Base-by-base conservation (phyloP, 192 early-diverging fungal genomes). In the Entomortierella parvispora region DNA sequence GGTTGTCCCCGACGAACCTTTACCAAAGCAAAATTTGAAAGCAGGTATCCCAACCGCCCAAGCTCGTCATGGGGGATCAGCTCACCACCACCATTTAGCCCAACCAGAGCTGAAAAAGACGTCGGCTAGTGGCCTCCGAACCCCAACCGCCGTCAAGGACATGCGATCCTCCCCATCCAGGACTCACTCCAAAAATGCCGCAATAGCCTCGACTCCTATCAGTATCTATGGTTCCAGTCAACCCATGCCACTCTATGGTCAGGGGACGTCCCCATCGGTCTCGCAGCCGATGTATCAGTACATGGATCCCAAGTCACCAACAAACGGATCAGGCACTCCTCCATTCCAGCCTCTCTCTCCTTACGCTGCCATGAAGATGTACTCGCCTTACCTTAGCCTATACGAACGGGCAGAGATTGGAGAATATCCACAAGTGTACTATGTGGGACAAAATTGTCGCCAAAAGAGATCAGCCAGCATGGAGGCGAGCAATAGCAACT, bases 331-430 rank as follows among this genome's bases (percentile, higher is more conserved):
- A 14, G 32, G 47, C 0, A 49, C 55, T 0, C 62, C 52, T 23
- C 74, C 66, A 0, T 58, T 47, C 40, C 65, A 81, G 2, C 71
- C 90, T 8, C 77, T 89, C 28, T 85, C 84, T 44, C 86, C 90
- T 11, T 83, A 86, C 54, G 86, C 86, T 28, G 90, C 89, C 9
- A 69, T 91, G 42, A 86, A 89, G 47, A 66, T 85, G 2, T 91
- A 92, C 55, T 87, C 83, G 3, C 83, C 86, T 23, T 86, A 90
- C 65, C 82, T 99, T 31, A 96, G 93, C 8, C 70, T 85, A 3
- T 95, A 93, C 58, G 97, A 99, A 78, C 92, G 93, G 52, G 84
- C 83, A 1, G 97, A 99, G 78, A 95, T 99, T 43, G 68, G 90
- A 6, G 89, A 89, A n/a, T 97, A 85, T 48, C 84, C 88, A 10